Evolutionary conservation across 1,139 yeast genomes (phyloP).

Genomic region (Pneumocystis sp.): DNA sequence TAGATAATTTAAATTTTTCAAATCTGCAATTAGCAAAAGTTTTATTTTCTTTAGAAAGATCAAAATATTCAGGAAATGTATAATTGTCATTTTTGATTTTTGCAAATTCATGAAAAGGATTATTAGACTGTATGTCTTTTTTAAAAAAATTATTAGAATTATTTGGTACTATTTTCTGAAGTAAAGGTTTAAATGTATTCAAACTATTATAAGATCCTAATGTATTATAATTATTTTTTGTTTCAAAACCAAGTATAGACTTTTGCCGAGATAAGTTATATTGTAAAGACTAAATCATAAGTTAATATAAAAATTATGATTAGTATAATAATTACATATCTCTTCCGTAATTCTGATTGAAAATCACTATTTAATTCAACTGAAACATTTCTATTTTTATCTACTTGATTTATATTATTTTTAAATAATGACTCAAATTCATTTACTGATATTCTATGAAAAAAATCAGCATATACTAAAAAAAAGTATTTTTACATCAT

Average conservation of each 20-base stretch:
- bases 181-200: background rate
- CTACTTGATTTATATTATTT: background rate
- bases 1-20: background rate
- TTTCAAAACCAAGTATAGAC: background rate
- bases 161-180: background rate
- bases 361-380: background rate
- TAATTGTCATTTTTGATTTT: background rate
- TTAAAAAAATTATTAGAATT: background rate
- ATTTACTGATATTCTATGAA: background rate
- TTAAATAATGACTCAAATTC: background rate
- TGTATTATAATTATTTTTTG: background rate
- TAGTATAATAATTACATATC: background rate
- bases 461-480: background rate
- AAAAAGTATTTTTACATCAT: background rate
- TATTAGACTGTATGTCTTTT: background rate
- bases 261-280: background rate
- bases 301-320: background rate
- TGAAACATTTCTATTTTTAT: background rate
- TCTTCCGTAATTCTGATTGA: background rate
- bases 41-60: background rate
- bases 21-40: background rate
- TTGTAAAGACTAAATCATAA: background rate
- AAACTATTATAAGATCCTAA: background rate
- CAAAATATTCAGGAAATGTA: background rate
- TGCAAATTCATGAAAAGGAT: background rate